phyloP scores from a whole-genome alignment of 163 green algal genomes.

The Volvox carteri region DNA sequence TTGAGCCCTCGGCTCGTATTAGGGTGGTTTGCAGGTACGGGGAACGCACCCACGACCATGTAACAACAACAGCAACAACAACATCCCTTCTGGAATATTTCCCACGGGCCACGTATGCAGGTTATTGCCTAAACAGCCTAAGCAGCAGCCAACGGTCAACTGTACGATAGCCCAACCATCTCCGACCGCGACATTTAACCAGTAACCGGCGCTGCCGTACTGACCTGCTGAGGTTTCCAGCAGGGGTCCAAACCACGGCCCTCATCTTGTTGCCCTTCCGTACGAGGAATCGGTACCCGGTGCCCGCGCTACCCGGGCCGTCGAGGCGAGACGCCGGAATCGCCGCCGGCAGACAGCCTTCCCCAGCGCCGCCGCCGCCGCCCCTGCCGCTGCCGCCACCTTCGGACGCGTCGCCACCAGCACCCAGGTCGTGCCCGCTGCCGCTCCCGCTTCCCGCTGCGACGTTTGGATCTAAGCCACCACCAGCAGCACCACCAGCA shows the following conservation, averaged over 20 bases:
- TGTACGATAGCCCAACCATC: background rate
- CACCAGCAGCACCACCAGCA: background rate
- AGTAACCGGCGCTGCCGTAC: background rate
- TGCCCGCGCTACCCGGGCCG: background rate
- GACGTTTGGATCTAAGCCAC: background rate
- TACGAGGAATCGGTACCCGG: slow-evolving; percentile 16
- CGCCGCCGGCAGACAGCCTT: background rate
- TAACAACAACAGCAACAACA: too few relatives aligned
- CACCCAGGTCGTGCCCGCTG: too few relatives aligned
- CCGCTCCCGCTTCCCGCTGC: background rate
- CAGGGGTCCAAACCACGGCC: background rate
- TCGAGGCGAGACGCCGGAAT: background rate
- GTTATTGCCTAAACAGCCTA: background rate
- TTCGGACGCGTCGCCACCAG: background rate
- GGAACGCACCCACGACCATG: too few relatives aligned
- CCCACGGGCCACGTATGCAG: background rate
- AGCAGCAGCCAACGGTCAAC: background rate
- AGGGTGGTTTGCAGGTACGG: too few relatives aligned
- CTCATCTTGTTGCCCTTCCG: background rate
- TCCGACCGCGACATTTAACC: background rate
- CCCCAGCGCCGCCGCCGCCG: background rate
- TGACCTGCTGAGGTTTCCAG: background rate
- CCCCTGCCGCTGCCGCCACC: background rate
- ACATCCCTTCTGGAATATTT: too few relatives aligned
- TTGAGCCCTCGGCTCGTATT: too few relatives aligned